Evolutionary conservation across 805 yeast species (phyloP), one percentile per base, ranked within the genome.

Genomic region (Wickerhamiella azyma): DNA sequence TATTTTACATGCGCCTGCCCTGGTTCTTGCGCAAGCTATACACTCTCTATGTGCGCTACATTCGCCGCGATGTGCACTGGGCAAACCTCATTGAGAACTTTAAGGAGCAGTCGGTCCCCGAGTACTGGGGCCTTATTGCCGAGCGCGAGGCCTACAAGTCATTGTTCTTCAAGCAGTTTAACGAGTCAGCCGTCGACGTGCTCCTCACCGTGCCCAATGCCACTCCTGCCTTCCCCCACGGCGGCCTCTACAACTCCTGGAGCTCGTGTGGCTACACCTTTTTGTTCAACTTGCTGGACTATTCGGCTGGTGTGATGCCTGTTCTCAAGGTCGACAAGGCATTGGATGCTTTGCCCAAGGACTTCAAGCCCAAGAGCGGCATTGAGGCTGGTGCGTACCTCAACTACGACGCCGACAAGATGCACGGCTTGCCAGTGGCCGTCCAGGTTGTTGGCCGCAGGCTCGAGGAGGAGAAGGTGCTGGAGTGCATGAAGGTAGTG

Each of bases 381-480:
- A 55, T 66, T 2, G 82, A 77, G 43, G 53, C 60, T 38, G 66
- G 62, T 18, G 68, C 72, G 33, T 68, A 67, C 52, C 59, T 62
- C 26, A 57, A 67, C 42, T 77, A 75, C 60, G 69, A 75, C 51
- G 71, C 79, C 1, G 69, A 63, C 43, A 70, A 70, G 50, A 66
- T 70, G 58, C 68, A 75, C 52, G 80, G 78, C 4, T 74, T 78
- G 46, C 79, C 85, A 0, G 77, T 76, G 11, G 74, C 77, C 16
- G 62, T 81, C n/a, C 85, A 80, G 59, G 62, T 81, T 26, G 75
- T 79, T 3, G 76, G 81, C n/a, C 67, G 68, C 48, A 68, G 75
- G 45, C 65, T 69, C 16, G 72, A 76, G 53, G 88, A 80, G 53
- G 86, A 80, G 55, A 77, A 76, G 56, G 74, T 69, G 4, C 55